Evolutionary conservation across 2,329 filamentous ascomycete species (phyloP).

Genomic region (Zymoseptoria pseudotritici): DNA sequence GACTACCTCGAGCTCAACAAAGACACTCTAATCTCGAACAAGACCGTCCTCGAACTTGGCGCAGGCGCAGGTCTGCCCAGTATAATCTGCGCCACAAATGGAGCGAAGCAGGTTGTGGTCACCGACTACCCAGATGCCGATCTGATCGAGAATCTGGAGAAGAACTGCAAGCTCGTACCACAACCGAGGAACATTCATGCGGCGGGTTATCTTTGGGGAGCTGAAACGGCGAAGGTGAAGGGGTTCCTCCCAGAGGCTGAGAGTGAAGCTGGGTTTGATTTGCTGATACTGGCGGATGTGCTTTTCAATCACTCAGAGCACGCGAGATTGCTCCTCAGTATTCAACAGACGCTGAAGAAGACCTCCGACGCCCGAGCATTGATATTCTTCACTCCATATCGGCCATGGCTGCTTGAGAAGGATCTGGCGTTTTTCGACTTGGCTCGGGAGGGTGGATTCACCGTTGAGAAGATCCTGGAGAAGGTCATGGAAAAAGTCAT

Average conservation of each 20-base stretch:
- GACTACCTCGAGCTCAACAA: constrained; percentile 67
- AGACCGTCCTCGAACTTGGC: constrained; percentile 78
- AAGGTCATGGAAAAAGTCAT: constrained; percentile 76
- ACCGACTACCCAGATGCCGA: constrained; percentile 86
- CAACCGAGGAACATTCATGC: constrained; percentile 33
- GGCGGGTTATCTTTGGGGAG: constrained; percentile 77
- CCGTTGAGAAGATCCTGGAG: constrained; percentile 73
- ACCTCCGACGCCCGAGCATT: constrained; percentile 55
- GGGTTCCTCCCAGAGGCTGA: constrained; percentile 44
- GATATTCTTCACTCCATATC: constrained; percentile 91
- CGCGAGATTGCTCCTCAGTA: constrained; percentile 63
- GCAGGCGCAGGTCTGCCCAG: constrained; percentile 73
- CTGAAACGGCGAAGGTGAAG: constrained; percentile 51
- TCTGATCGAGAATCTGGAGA: constrained; percentile 71
- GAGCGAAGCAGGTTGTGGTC: constrained; percentile 61
- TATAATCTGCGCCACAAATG: constrained; percentile 66
- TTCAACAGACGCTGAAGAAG: constrained; percentile 58
- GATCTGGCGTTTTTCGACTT: constrained; percentile 82
- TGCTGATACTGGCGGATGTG: constrained; percentile 79
- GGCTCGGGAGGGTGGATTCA: constrained; percentile 61
- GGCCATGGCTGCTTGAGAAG: constrained; percentile 80
- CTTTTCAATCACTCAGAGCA: constrained; percentile 91
- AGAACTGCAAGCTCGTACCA: constrained; percentile 43
- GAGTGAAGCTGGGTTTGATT: constrained; percentile 55
- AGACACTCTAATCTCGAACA: constrained; percentile 51